A percentile compares a stretch with the other conserved stretches of the same genome.
Conservation (phyloP, 768 basidiomycete species). For the Trametes elegans region DNA sequence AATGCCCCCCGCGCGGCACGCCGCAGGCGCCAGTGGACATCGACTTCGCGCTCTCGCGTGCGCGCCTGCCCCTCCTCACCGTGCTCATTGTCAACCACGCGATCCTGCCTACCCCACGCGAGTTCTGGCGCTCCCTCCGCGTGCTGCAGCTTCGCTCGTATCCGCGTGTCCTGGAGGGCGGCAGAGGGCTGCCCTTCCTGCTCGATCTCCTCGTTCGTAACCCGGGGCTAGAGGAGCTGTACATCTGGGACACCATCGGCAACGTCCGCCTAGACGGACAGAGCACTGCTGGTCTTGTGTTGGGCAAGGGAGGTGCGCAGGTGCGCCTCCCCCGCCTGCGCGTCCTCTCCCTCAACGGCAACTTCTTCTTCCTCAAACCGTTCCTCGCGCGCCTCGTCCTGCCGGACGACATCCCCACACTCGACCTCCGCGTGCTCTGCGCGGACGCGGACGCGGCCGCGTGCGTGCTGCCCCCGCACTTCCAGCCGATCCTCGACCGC, state of each 20-base stretch:
- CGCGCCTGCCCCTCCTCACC: background rate
- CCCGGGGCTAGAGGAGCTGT: background rate
- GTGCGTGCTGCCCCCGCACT: background rate
- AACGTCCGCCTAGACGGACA: background rate
- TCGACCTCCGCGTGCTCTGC: background rate
- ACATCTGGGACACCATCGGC: background rate
- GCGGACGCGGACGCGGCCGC: background rate
- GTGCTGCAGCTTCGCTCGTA: background rate
- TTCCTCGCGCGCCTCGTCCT: background rate
- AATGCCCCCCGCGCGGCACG: no score
- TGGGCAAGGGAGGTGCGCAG: background rate
- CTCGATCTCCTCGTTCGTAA: background rate
- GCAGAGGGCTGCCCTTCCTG: background rate
- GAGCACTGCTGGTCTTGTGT: no score
- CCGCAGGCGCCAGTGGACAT: no score
- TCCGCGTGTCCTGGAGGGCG: background rate
- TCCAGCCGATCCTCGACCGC: background rate
- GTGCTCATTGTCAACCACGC: background rate
- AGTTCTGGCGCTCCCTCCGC: background rate
- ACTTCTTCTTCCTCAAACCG: background rate
- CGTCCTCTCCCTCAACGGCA: background rate
- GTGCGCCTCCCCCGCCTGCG: background rate
- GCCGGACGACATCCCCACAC: background rate
- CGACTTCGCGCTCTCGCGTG: background rate
- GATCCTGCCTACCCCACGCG: background rate